A percentile compares a stretch with the other conserved stretches of the same genome.
phyloP scores from a whole-genome alignment of 495 filamentous ascomycete species.

The Sabuloglossum arenarium region DNA sequence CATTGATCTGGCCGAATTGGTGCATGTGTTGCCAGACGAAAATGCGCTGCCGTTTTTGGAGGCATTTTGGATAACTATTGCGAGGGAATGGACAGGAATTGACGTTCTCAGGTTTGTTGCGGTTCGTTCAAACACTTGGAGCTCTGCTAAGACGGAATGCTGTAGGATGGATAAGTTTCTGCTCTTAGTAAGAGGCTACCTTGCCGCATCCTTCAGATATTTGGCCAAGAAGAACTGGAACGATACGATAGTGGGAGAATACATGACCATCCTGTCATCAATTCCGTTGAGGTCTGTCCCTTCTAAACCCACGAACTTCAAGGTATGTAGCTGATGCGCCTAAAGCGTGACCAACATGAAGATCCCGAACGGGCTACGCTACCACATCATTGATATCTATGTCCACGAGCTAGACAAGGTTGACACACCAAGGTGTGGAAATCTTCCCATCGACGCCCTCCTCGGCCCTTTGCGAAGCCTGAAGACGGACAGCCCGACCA shows the following conservation, averaged over 20 bases:
- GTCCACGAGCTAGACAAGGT: slow-evolving; percentile 64
- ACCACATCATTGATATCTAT: slow-evolving; percentile 84
- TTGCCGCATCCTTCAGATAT: slow-evolving; percentile 44
- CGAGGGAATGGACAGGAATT: slow-evolving; percentile 59
- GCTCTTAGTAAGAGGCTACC: slow-evolving; percentile 54
- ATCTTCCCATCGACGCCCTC: slow-evolving; percentile 29
- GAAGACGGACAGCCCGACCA: slow-evolving; percentile 35
- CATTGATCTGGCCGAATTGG: slow-evolving; percentile 50
- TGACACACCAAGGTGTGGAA: slow-evolving; percentile 25
- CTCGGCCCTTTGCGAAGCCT: slow-evolving; percentile 38
- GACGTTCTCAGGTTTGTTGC: slow-evolving; percentile 41
- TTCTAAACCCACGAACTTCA: not conserved
- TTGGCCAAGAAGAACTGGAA: slow-evolving; percentile 21
- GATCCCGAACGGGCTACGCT: slow-evolving; percentile 60
- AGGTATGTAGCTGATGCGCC: not conserved
- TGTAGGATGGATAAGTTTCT: slow-evolving; percentile 26
- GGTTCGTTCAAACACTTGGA: not conserved
- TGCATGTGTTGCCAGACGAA: slow-evolving; percentile 37
- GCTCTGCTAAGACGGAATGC: not conserved
- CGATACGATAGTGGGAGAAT: slow-evolving; percentile 13
- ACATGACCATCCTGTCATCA: slow-evolving; percentile 19
- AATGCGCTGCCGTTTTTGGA: slow-evolving; percentile 43
- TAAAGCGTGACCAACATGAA: slow-evolving; percentile 20
- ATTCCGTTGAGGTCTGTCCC: slow-evolving; percentile 16
- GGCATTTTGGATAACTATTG: slow-evolving; percentile 83